Percentiles rank a stretch among this genome's conserved stretches.
These are phyloP conservation scores for Candida sakaeoensis DNA, from an alignment of 805 yeast genomes.

Conservation along the genomic window DNA sequence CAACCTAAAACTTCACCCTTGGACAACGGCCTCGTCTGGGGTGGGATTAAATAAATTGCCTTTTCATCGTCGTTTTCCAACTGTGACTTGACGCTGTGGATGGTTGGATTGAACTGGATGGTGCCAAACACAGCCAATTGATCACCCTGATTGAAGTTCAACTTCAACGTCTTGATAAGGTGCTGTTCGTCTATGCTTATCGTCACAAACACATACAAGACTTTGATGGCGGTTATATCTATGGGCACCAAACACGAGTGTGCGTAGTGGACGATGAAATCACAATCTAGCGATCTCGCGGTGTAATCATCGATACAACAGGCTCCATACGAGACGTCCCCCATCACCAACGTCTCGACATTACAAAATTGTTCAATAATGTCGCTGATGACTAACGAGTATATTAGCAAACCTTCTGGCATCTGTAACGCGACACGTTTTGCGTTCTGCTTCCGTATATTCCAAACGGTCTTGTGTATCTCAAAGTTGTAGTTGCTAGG, in stretches of 20 bases:
- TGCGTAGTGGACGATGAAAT: slow-evolving; percentile 92
- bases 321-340: slow-evolving; percentile 98
- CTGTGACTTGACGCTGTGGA: slow-evolving; percentile 70
- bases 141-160: slow-evolving; percentile 62
- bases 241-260: slow-evolving; percentile 96
- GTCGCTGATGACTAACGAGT: slow-evolving; percentile 85
- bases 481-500: slow-evolving; percentile 95
- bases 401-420: slow-evolving; percentile 94
- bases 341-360: slow-evolving; percentile 91
- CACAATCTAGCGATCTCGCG: slow-evolving; percentile 89
- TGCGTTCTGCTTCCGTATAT: slow-evolving; percentile 69
- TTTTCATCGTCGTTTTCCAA: slow-evolving; percentile 48
- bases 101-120: slow-evolving; percentile 93
- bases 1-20: slow-evolving; percentile 97
- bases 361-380: slow-evolving; percentile 87
- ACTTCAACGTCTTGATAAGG: slow-evolving; percentile 67
- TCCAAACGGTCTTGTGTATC: slow-evolving; percentile 94
- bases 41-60: slow-evolving; percentile 66
- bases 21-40: slow-evolving; percentile 88
- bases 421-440: slow-evolving; percentile 88
- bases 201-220: slow-evolving; percentile 92
- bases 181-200: slow-evolving; percentile 84
- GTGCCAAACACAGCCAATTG: slow-evolving; percentile 88
- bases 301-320: slow-evolving; percentile 97
- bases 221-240: slow-evolving; percentile 86